Conservation (phyloP, 371 early-diverging fungal genomes). For the Mucor indicus region DNA sequence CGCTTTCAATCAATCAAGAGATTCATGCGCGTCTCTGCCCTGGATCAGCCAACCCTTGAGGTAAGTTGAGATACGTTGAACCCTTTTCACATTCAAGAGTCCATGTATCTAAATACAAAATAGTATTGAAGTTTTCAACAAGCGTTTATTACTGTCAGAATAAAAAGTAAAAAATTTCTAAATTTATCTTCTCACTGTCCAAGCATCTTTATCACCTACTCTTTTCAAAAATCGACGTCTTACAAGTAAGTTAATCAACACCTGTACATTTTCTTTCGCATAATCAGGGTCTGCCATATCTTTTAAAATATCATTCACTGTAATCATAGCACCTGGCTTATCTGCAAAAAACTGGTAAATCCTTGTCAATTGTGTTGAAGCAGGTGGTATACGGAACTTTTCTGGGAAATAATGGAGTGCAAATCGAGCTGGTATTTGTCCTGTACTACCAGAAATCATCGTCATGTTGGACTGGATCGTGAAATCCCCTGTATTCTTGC, state of each 20-base stretch:
- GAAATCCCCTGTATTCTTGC: background rate
- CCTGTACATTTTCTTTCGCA: background rate
- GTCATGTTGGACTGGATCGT: slow-evolving; percentile 9
- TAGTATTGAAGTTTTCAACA: too few species aligned
- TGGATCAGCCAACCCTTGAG: too few species aligned
- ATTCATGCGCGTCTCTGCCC: too few species aligned
- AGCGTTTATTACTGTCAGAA: too few species aligned
- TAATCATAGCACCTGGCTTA: slow-evolving; percentile 20
- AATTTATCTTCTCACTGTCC: slow-evolving; percentile 26
- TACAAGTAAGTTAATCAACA: slow-evolving; percentile 23
- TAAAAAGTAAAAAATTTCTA: too few species aligned
- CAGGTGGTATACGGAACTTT: slow-evolving; percentile 33
- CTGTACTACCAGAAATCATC: slow-evolving; percentile 16
- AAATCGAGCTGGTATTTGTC: slow-evolving; percentile 27
- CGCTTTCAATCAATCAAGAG: too few species aligned
- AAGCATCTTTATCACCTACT: slow-evolving; percentile 21
- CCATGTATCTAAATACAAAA: too few species aligned
- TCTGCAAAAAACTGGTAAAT: slow-evolving; percentile 28
- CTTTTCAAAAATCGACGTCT: slow-evolving; percentile 26
- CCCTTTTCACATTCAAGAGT: too few species aligned
- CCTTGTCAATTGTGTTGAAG: slow-evolving; percentile 28
- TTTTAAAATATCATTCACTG: slow-evolving; percentile 10
- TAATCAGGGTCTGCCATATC: slow-evolving; percentile 1
- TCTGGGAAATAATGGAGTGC: slow-evolving; percentile 29
- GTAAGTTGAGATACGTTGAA: too few species aligned